Percentiles rank a stretch among this genome's conserved stretches.
Conservation (phyloP, 306 rosid species). For the Begonia masoniana region DNA sequence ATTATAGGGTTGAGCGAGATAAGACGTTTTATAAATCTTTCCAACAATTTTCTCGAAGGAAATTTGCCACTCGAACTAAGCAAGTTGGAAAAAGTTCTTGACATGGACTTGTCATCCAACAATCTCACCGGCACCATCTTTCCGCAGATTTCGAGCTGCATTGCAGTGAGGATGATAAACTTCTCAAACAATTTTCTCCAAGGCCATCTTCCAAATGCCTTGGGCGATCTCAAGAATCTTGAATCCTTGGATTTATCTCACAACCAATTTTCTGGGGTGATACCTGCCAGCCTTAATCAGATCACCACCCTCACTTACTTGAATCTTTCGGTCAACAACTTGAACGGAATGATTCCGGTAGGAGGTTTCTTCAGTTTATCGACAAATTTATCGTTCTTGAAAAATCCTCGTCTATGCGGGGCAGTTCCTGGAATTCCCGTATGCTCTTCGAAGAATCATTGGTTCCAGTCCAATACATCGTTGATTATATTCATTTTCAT, state of each 20-base stretch:
- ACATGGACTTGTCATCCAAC: slow-evolving; percentile 57
- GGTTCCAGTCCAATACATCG: slow-evolving; percentile 18
- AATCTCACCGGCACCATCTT: slow-evolving; percentile 35
- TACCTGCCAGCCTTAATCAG: slow-evolving; percentile 36
- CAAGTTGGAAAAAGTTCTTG: slow-evolving; percentile 50
- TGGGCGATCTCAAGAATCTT: slow-evolving; percentile 44
- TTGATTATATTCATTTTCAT: slow-evolving; percentile 22
- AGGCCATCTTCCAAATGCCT: slow-evolving; percentile 37
- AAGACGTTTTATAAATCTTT: slow-evolving; percentile 55
- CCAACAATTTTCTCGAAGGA: slow-evolving; percentile 55
- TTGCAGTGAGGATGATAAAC: slow-evolving; percentile 35
- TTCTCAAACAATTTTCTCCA: slow-evolving; percentile 43
- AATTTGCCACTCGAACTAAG: slow-evolving; percentile 50
- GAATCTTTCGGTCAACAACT: slow-evolving; percentile 46
- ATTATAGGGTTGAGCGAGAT: slow-evolving; percentile 40
- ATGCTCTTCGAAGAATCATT: slow-evolving; percentile 22
- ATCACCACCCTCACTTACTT: slow-evolving; percentile 29
- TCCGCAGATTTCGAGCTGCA: slow-evolving; percentile 54
- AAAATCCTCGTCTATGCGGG: slow-evolving; percentile 40
- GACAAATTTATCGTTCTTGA: slow-evolving; percentile 31
- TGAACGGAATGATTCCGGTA: slow-evolving; percentile 42
- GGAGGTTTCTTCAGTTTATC: slow-evolving; percentile 44
- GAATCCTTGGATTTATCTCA: slow-evolving; percentile 40
- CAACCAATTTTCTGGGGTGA: slow-evolving; percentile 38
- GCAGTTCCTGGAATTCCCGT: slow-evolving; percentile 9